phyloP scores from a whole-genome alignment of 176 grass and related monocot genomes.

The Rhipidocladum racemiflorum region DNA sequence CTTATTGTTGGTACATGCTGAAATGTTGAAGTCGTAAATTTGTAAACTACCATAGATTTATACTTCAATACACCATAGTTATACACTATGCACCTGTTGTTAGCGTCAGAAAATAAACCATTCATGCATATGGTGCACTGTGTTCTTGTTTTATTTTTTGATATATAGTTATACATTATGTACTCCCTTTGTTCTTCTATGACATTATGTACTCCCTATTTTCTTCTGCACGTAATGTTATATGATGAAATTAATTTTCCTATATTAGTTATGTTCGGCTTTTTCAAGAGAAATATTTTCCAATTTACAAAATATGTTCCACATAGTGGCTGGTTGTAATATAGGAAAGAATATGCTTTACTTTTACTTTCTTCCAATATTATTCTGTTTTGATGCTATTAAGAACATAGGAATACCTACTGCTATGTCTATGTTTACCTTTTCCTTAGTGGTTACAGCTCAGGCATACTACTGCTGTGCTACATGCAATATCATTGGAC shows the following conservation, averaged over 20 bases:
- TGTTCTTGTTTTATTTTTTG: not conserved
- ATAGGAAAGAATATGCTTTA: not conserved
- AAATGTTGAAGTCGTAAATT: not conserved
- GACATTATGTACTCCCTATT: not conserved
- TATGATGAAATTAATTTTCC: not conserved
- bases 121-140: not conserved
- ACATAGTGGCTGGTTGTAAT: not conserved
- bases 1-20: not conserved
- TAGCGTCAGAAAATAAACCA: not conserved
- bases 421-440: not conserved
- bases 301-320: not conserved
- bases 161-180: constrained; percentile 7
- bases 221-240: not conserved
- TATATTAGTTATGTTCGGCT: not conserved
- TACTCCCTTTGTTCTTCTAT: not conserved
- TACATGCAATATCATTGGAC: not conserved
- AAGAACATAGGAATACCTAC: not conserved
- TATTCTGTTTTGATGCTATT: not conserved
- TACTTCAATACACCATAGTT: not conserved
- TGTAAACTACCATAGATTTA: not conserved
- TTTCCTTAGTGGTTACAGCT: not conserved
- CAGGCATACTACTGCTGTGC: not conserved
- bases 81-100: not conserved
- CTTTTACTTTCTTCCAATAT: not conserved
- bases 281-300: not conserved